These are phyloP conservation scores for Amanita pallidorosea DNA, from an alignment of 768 basidiomycete genomes.

Conservation along the genomic window DNA sequence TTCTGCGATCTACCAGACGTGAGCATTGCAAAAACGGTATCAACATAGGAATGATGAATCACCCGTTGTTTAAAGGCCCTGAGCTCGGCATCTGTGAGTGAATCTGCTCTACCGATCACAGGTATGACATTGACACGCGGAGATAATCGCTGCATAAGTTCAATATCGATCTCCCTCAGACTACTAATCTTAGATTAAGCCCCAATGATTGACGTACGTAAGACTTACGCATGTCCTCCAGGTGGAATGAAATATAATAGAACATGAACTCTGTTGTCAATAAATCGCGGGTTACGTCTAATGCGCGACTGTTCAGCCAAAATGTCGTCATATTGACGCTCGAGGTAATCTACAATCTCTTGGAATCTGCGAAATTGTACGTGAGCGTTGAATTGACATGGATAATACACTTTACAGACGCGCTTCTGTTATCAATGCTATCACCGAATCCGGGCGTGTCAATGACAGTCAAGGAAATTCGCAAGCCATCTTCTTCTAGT, in stretches of 20 bases:
- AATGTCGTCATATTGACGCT: conserved; percentile 90
- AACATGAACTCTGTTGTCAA: conserved; percentile 82
- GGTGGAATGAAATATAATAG: conserved; percentile 87
- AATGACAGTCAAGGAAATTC: conserved; percentile 83
- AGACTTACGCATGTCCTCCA: conserved; percentile 70
- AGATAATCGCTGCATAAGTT: conserved; percentile 82
- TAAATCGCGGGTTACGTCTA: conserved; percentile 88
- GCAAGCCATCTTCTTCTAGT: conserved; percentile 84
- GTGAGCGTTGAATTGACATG: conserved; percentile 3
- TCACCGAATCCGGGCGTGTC: conserved; percentile 92
- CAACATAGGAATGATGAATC: not conserved
- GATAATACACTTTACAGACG: conserved; percentile 35
- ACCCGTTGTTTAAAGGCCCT: conserved; percentile 77
- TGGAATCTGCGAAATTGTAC: conserved; percentile 47
- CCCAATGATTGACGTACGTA: conserved; percentile 2
- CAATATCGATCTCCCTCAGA: conserved; percentile 86
- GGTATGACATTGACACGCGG: conserved; percentile 92
- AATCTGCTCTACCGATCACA: conserved; percentile 81
- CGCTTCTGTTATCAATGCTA: conserved; percentile 81
- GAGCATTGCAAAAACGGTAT: not conserved
- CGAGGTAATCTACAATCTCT: conserved; percentile 79
- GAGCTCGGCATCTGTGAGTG: conserved; percentile 74
- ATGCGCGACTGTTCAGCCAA: conserved; percentile 82
- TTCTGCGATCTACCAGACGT: conserved; percentile 63
- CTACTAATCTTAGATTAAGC: conserved; percentile 20